A percentile compares a stretch with the other conserved stretches of the same genome.
These are phyloP conservation scores for Russula abietina DNA, from an alignment of 768 basidiomycete genomes.

Conservation along the genomic window DNA sequence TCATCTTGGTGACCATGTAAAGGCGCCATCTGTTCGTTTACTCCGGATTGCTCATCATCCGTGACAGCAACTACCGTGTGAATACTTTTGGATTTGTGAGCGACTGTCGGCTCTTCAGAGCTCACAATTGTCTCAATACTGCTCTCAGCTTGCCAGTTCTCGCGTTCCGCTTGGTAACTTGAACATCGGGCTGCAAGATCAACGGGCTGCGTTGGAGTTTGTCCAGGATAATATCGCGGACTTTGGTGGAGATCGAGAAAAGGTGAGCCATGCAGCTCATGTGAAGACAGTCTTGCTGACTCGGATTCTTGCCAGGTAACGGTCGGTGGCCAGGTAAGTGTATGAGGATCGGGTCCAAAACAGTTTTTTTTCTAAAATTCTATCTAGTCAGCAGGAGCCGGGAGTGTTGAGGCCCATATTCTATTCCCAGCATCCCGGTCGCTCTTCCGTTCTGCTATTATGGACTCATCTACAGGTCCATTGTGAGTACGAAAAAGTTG, in stretches of 20 bases:
- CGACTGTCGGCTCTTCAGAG: background rate
- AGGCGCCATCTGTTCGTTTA: background rate
- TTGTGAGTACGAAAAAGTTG: constrained; percentile 35
- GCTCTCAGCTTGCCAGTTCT: constrained; percentile 39
- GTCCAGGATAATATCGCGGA: constrained; percentile 55
- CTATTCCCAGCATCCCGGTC: constrained; percentile 33
- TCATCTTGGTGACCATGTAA: constrained; percentile 53
- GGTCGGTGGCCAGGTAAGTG: constrained; percentile 44
- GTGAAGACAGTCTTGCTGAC: background rate
- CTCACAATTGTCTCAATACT: background rate
- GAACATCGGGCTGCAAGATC: constrained; percentile 39
- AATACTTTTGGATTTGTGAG: constrained; percentile 51
- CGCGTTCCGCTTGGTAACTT: constrained; percentile 41
- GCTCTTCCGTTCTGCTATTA: constrained; percentile 46
- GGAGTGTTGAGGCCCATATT: constrained; percentile 43
- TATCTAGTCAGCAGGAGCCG: constrained; percentile 43
- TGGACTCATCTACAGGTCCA: constrained; percentile 46
- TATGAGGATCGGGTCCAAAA: background rate
- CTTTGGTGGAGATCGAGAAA: constrained; percentile 39
- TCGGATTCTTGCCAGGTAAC: constrained; percentile 36
- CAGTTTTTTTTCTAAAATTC: background rate
- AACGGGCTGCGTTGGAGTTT: constrained; percentile 50
- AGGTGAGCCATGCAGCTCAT: constrained; percentile 32
- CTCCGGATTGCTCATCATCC: background rate
- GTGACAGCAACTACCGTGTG: constrained; percentile 46